Evolutionary conservation across 306 rosid genomes (phyloP), one percentile per base, ranked within the genome.

Genomic region (Trichosanthes truncata): DNA sequence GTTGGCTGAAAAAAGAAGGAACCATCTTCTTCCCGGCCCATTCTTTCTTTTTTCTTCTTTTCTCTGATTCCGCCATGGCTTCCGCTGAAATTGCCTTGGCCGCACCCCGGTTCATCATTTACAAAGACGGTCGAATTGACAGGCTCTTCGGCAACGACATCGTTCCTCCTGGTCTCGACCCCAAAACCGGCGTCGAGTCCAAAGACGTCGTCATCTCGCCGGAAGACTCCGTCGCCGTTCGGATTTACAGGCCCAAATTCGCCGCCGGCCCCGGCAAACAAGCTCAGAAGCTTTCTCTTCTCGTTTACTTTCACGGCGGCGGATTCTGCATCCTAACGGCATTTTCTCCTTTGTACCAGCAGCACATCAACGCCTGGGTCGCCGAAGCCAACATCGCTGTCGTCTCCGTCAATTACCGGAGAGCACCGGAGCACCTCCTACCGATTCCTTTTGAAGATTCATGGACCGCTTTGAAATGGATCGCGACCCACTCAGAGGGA

Each of bases 381-480:
- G 86, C 92, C 4, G 49, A 61, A 29, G 83, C 89, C 4, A 84
- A 83, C 20, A 87, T 55, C 1, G 29, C 85, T 23, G 95, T 81
- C 9, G 91, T 93, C 49, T 93, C 97, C 4, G 93, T 93, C 10
- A 77, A 89, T 12, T 93, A 90, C 72, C 68, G 95, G 35, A 82
- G 87, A 20, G 95, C 97, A 3, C 98, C 97, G 3, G 98, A 93
- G 38, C 82, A 89, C 57, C 95, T 91, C 4, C 62, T 93, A 57
- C 97, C 93, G 0, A 15, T 61, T 0, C 87, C 87, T 0, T 87
- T 86, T 17, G 87, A 91, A 9, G 98, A 93, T 83, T 87, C 97
- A 0, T 91, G 97, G 95, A 49, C 40, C 1, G 88, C 86, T 0
- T 57, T 91, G 15, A 77, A 84, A 73, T 93, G 98, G 97, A 78